Conservation (phyloP, 257 asterid genomes). For the Verbena officinalis region DNA sequence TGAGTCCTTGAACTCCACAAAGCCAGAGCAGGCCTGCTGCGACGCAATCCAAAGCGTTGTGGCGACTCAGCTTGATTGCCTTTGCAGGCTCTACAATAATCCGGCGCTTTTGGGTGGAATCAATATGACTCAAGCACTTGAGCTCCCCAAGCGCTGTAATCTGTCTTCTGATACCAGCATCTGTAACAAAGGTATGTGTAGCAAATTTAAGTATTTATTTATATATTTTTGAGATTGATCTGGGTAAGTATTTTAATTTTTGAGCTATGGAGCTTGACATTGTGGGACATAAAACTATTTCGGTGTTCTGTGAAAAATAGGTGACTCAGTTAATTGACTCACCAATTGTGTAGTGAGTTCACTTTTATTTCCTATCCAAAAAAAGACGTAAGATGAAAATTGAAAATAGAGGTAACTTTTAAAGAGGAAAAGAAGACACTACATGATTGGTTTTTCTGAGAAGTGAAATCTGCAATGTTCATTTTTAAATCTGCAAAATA, state of each 20-base stretch:
- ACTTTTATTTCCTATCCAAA: background rate
- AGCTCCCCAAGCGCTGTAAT: constrained; percentile 42
- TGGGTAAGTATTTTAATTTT: background rate
- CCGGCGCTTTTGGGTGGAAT: no score
- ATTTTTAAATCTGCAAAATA: background rate
- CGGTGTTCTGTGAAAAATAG: background rate
- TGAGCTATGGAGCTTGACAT: background rate
- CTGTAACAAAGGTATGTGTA: constrained; percentile 44
- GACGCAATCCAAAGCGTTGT: no score
- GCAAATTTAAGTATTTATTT: background rate
- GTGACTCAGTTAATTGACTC: background rate
- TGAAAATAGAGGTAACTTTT: no score
- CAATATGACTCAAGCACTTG: constrained; percentile 39
- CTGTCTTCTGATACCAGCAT: constrained; percentile 35
- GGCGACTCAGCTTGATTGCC: no score
- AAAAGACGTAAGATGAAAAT: background rate
- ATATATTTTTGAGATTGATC: background rate
- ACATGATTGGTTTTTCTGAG: background rate
- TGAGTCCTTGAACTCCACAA: no score
- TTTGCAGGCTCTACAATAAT: no score
- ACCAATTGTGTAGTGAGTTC: background rate
- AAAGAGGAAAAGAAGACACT: no score
- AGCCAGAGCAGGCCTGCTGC: no score
- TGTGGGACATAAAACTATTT: background rate
- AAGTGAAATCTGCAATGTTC: background rate